phyloP scores from a whole-genome alignment of 305 asterid species.

The Lippia alba region DNA sequence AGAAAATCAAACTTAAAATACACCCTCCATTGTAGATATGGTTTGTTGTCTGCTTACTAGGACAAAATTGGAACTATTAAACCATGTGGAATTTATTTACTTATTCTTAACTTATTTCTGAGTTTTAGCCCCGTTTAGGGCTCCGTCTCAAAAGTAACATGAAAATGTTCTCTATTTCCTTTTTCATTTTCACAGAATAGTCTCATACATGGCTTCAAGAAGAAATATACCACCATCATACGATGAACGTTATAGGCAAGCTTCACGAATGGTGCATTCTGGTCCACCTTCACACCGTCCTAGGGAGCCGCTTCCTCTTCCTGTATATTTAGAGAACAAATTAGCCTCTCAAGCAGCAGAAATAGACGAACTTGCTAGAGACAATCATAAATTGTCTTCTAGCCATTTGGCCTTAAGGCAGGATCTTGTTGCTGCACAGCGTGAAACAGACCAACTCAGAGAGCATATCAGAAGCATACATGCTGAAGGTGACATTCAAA shows the following conservation, averaged over 20 bases:
- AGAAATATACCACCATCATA: conserved; percentile 52
- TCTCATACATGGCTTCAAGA: conserved; percentile 61
- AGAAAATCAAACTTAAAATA: not conserved
- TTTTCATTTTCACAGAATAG: conserved; percentile 17
- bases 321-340: conserved; percentile 46
- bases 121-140: conserved; percentile 15
- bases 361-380: conserved; percentile 59
- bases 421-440: conserved; percentile 59
- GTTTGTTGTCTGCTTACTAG: not conserved
- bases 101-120: conserved; percentile 3
- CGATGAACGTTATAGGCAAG: conserved; percentile 48
- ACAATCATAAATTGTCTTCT: conserved; percentile 69
- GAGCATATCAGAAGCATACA: conserved; percentile 70
- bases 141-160: not conserved
- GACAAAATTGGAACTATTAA: not conserved
- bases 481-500: conserved; percentile 78
- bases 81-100: not conserved
- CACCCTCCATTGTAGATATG: not conserved
- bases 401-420: conserved; percentile 61
- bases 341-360: conserved; percentile 62
- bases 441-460: conserved; percentile 60
- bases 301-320: conserved; percentile 47
- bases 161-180: not conserved
- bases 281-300: conserved; percentile 21
- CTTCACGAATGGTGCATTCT: conserved; percentile 45